Evolutionary conservation across 306 rosid genomes (phyloP), one percentile per base, ranked within the genome.

Genomic region (Arachis stenosperma): DNA sequence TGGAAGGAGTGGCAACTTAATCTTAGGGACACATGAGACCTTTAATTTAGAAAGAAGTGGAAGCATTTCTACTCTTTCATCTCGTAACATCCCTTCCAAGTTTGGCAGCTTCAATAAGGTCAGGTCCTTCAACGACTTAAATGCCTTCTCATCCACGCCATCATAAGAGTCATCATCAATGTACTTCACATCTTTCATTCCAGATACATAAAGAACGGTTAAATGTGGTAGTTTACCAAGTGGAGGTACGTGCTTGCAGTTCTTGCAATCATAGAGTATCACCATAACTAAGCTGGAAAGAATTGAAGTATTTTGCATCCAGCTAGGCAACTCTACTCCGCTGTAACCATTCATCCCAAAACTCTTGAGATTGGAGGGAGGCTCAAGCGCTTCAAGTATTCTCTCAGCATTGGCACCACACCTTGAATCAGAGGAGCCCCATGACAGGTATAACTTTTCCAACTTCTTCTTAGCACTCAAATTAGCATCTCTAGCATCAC

Each of bases 311-410:
- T 57, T 43, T 22, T 42, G 44, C 66, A 70, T 57, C 75, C 66
- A 70, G n/a, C 7, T 5, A 3, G 73, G 7, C 2, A 68, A 17
- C 5, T 39, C 48, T 10, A 2, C 14, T 53, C 64, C 74, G 8
- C 2, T 1, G 1, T 54, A 69, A 5, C 42, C 29, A 0, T 12
- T 7, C 64, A 69, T 15, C 27, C 29, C 13, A 11, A 69, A 69
- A 41, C 54, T 3, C 64, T 39, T 9, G 54, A 70, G 75, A 40
- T 14, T 12, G 2, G 54, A 39, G 52, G 11, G 41, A 22, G 74
- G 64, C 50, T 69, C 12, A 22, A 69, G 51, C 6, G 56, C 75
- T 57, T 70, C 75, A 47, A 57, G 15, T 42, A 70, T 9, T 13
- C 36, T 8, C 29, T 70, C 33, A 30, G 37, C 42, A 70, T 27